Percentiles rank a stretch among this genome's conserved stretches.
Conservation (phyloP, 768 basidiomycete species). For the Leccinum arenicola region DNA sequence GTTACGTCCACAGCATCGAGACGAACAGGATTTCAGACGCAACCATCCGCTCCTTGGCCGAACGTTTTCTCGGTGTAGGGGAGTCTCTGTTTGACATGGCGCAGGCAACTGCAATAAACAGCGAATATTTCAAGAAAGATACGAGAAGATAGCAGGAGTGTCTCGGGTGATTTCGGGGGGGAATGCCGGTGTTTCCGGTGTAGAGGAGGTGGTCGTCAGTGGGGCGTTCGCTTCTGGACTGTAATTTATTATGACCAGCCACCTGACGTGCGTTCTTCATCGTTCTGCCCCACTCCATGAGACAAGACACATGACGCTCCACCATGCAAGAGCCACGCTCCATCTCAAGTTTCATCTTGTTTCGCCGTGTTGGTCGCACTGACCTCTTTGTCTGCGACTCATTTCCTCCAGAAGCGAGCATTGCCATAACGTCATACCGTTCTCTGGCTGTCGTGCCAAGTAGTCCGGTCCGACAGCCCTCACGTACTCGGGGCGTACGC, state of each 20-base stretch:
- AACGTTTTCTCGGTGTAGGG: constrained; percentile 81
- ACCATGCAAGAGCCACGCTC: constrained; percentile 8
- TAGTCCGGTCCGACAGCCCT: neutral
- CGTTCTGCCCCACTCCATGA: constrained; percentile 8
- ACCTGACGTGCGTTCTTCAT: constrained; percentile 25
- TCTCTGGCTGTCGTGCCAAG: neutral
- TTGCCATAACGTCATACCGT: neutral
- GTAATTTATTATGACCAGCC: constrained; percentile 28
- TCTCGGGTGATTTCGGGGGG: neutral
- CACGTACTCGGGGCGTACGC: neutral
- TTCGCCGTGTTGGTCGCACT: neutral
- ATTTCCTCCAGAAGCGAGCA: neutral
- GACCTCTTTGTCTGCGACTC: neutral
- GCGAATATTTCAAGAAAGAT: constrained; percentile 72
- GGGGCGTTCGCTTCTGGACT: constrained; percentile 23
- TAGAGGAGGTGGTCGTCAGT: constrained; percentile 8
- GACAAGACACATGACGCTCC: constrained; percentile 9
- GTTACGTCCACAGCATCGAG: constrained; percentile 50
- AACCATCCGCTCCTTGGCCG: constrained; percentile 70
- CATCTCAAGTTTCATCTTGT: neutral
- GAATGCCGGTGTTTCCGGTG: constrained; percentile 5
- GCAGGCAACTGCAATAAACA: constrained; percentile 84
- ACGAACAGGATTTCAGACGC: constrained; percentile 71
- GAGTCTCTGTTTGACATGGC: constrained; percentile 87
- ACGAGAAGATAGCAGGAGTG: constrained; percentile 30